Base-by-base conservation (phyloP, 352 stramenopile species). In the Phytophthora syringae region DNA sequence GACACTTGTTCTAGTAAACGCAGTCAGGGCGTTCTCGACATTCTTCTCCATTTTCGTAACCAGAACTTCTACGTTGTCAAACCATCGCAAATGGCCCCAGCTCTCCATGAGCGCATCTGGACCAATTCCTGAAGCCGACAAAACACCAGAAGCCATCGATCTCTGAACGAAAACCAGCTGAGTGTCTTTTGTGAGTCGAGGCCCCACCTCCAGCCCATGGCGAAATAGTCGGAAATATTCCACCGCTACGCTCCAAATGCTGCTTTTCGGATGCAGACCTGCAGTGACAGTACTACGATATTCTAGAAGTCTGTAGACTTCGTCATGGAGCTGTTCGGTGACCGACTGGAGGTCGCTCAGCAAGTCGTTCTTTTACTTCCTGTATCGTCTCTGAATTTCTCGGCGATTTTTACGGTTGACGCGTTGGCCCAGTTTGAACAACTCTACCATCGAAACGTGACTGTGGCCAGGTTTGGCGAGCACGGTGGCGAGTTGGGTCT, bases 171-270 rank as follows among this genome's bases (percentile, higher is more conserved):
- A 44, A 45, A 24, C 18, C 39, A 24, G n/a, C 39, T 45, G 39
- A 45, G 39, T n/a, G 15, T 42, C 15, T 42, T 21, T 42, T 21
- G 36, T 18, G 1, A 42, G 15, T 42, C 5, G 36, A 21, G 36
- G 1, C 15, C 36, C 15, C 36, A 51, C 12, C 24, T 18, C 5
- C 20, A 51, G 44, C 15, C 22, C 44, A 18, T 16, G 13, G 3
- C 44, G 24, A 13, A 52, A 40, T 13, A 52, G 22, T 22, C 9
- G 21, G n/a, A 52, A 40, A 37, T 39, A 52, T 15, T 52, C 25
- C n/a, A 52, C 45, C 16, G 45, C 45, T 24, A 52, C 45, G 27
- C 24, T 40, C 45, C 45, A 52, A 11, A 52, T 52, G 25, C 28
- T 40, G 6, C 7, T 16, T 32, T 39, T 40, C 16, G 24, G 11